Conservation (phyloP, 2,329 filamentous ascomycete species). For the Cylindrodendrum hubeiense region DNA sequence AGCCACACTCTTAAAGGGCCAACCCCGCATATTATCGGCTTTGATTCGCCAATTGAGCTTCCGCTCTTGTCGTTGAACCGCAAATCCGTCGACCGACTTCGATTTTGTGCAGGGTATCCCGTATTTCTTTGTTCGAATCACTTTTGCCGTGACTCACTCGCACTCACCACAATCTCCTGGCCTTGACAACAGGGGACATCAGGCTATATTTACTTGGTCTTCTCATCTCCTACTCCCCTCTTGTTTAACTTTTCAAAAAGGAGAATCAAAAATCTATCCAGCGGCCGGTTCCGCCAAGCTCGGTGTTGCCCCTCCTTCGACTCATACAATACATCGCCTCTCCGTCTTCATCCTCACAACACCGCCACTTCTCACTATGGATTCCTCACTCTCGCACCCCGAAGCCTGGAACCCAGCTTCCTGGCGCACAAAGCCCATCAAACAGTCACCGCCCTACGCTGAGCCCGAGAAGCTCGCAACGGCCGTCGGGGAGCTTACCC, state of each 20-base stretch:
- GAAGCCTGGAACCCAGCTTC: slow-evolving; percentile 70
- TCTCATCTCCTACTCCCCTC: neutral
- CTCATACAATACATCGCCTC: neutral
- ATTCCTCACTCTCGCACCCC: slow-evolving; percentile 15
- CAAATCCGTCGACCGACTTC: neutral
- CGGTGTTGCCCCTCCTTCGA: neutral
- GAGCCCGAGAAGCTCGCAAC: slow-evolving; percentile 70
- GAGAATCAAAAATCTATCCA: neutral
- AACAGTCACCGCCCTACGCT: slow-evolving; percentile 79
- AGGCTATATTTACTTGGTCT: neutral
- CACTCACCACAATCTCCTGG: neutral
- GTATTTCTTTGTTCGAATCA: slow-evolving; percentile 21
- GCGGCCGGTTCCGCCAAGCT: neutral
- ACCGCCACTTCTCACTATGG: slow-evolving; percentile 20
- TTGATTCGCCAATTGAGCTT: slow-evolving; percentile 29
- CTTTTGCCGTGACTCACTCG: slow-evolving; percentile 23
- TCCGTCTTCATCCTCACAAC: slow-evolving; percentile 17
- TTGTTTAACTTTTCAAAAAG: neutral
- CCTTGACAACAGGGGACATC: neutral
- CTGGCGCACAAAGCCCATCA: slow-evolving; percentile 84
- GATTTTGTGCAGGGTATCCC: neutral
- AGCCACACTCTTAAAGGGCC: slow-evolving; percentile 6
- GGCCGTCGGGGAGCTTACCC: slow-evolving; percentile 73
- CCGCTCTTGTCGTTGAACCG: neutral
- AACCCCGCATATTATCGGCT: slow-evolving; percentile 17